Evolutionary conservation across 2,329 filamentous ascomycete genomes (phyloP).

Genomic region (Allantophomopsis cytisporea): DNA sequence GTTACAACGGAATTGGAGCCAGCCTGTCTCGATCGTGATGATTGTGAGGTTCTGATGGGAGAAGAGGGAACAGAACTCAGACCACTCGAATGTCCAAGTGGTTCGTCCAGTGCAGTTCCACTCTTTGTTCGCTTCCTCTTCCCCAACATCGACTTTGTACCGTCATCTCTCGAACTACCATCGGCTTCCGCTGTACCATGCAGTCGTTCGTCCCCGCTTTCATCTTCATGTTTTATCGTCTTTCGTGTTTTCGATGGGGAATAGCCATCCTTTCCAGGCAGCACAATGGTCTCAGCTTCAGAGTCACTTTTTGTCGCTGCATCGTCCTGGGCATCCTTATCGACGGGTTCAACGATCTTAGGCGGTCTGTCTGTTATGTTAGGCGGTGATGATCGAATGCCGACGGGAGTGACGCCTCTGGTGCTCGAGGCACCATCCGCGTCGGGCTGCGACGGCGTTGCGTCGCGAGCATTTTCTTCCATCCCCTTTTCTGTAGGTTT

Average conservation of each 20-base stretch:
- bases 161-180: constrained; percentile 1
- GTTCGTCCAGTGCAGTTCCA: constrained; percentile 10
- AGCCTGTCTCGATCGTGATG: constrained; percentile 18
- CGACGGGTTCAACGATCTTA: constrained; percentile 9
- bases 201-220: constrained; percentile 32
- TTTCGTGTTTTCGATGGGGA: constrained; percentile 51
- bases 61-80: constrained; percentile 46
- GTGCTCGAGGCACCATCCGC: constrained; percentile 9
- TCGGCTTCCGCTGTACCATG: constrained; percentile 7
- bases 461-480: constrained; percentile 9
- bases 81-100: constrained; percentile 29
- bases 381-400: constrained; percentile 17
- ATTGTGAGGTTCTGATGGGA: constrained; percentile 21
- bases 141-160: constrained; percentile 13
- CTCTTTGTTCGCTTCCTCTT: constrained; percentile 35
- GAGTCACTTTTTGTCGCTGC: constrained; percentile 42
- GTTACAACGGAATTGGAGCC: constrained; percentile 40
- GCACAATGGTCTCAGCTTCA: constrained; percentile 59
- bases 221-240: constrained; percentile 50
- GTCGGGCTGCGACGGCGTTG: constrained; percentile 6
- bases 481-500: constrained; percentile 8
- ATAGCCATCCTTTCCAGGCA: constrained; percentile 50
- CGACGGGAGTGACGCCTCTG: constrained; percentile 10
- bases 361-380: constrained; percentile 6
- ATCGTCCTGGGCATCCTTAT: constrained; percentile 5